Evolutionary conservation across 2,329 filamentous ascomycete species (phyloP).

Genomic region (Colletotrichum sp.): DNA sequence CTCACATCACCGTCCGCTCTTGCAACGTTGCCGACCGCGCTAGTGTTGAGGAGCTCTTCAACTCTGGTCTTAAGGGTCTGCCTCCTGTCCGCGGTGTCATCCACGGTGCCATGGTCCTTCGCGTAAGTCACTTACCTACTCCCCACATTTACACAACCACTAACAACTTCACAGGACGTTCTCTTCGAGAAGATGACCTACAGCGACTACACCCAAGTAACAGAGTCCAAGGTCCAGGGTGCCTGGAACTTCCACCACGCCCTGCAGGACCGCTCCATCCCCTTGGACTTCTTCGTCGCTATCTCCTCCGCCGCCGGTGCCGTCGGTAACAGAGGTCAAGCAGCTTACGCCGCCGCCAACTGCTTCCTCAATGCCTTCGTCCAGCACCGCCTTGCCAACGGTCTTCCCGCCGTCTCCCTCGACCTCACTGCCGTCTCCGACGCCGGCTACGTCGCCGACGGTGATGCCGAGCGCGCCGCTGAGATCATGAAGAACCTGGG

Average conservation of each 20-base stretch:
- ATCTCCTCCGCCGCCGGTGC: constrained; percentile 59
- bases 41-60: constrained; percentile 18
- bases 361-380: constrained; percentile 49
- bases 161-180: constrained; percentile 39
- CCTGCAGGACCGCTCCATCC: constrained; percentile 32
- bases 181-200: constrained; percentile 59
- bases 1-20: constrained; percentile 46
- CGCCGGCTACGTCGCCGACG: constrained; percentile 56
- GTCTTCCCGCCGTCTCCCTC: constrained; percentile 50
- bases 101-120: constrained; percentile 50
- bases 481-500: constrained; percentile 55
- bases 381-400: constrained; percentile 41
- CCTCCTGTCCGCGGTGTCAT: constrained; percentile 47
- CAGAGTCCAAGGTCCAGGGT: constrained; percentile 57
- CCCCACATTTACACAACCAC: background rate
- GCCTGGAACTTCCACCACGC: constrained; percentile 59
- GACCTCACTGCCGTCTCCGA: constrained; percentile 59
- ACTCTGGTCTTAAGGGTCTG: constrained; percentile 28
- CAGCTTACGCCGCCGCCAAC: constrained; percentile 58
- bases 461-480: constrained; percentile 42
- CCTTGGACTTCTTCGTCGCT: constrained; percentile 58
- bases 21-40: constrained; percentile 54
- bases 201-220: constrained; percentile 50
- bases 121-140: constrained; percentile 6
- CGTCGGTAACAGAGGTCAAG: constrained; percentile 56